Evolutionary conservation across 306 rosid species (phyloP).

Genomic region (Cucumis melo): DNA sequence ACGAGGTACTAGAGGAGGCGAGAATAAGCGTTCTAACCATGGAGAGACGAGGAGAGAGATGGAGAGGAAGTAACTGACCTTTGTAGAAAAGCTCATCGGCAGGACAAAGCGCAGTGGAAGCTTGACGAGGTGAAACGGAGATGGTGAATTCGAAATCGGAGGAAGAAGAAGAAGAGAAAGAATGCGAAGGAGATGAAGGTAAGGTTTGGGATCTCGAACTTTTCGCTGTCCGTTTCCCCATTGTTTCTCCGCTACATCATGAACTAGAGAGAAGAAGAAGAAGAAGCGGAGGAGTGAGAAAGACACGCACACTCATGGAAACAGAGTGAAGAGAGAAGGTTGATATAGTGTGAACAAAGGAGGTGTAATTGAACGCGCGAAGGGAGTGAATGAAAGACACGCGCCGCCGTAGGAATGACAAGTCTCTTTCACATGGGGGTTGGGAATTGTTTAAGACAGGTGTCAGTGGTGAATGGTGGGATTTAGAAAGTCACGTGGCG

Average conservation of each 20-base stretch:
- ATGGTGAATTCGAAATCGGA: conserved; percentile 83
- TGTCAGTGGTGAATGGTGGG: background rate
- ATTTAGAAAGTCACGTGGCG: conserved; percentile 38
- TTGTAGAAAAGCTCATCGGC: conserved; percentile 96
- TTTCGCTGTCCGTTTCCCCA: conserved; percentile 26
- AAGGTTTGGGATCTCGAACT: conserved; percentile 40
- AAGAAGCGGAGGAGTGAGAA: background rate
- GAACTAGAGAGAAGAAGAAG: background rate
- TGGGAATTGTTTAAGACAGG: background rate
- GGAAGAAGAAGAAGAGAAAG: conserved; percentile 68
- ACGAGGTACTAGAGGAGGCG: conserved; percentile 28
- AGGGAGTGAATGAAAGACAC: conserved; percentile 1
- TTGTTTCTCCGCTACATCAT: conserved; percentile 17
- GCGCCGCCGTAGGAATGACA: conserved; percentile 8
- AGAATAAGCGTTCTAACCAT: conserved; percentile 67
- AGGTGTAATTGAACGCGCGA: background rate
- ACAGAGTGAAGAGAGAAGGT: background rate
- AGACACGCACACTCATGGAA: background rate
- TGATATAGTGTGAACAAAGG: background rate
- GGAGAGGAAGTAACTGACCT: conserved; percentile 79
- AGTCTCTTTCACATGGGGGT: conserved; percentile 25
- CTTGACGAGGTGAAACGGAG: conserved; percentile 59
- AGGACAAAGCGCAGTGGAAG: conserved; percentile 51
- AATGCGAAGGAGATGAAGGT: conserved; percentile 67
- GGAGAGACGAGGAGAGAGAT: conserved; percentile 65